These are phyloP conservation scores for Eragrostis nindensis DNA, from an alignment of 176 grass and related monocot species.

Conservation along the genomic window DNA sequence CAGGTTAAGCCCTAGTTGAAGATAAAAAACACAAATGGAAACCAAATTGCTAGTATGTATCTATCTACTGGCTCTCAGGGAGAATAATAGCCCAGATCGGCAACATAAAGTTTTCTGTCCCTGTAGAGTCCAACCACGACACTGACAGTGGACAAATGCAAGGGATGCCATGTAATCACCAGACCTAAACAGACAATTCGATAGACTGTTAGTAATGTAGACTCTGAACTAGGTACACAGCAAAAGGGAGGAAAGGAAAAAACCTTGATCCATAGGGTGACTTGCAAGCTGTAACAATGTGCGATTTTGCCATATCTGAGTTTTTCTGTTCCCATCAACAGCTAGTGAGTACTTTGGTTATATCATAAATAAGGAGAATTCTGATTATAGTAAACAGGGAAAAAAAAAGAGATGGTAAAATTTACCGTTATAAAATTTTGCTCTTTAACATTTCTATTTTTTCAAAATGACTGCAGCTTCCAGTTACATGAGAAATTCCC, in stretches of 20 bases:
- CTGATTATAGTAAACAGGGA: too few relatives aligned
- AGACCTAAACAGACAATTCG: conserved; percentile 54
- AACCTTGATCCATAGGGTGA: conserved; percentile 91
- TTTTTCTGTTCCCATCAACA: conserved; percentile 47
- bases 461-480: not conserved
- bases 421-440: not conserved
- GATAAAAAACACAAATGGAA: too few relatives aligned
- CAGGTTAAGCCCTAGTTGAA: too few relatives aligned
- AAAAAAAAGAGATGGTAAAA: not conserved
- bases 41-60: not conserved
- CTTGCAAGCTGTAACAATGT: conserved; percentile 77
- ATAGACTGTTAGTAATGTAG: conserved; percentile 2
- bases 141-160: conserved; percentile 76
- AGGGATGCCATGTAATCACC: conserved; percentile 91
- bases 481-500: too few relatives aligned
- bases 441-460: not conserved
- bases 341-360: not conserved
- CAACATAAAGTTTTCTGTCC: conserved; percentile 9
- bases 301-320: conserved; percentile 58
- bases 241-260: not conserved
- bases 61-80: not conserved
- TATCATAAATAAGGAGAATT: not conserved
- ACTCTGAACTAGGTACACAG: not conserved
- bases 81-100: not conserved
- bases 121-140: conserved; percentile 66